Percentiles rank a stretch among this genome's conserved stretches.
Conservation (phyloP, 192 early-diverging fungal species). For the Diversispora epigaea region DNA sequence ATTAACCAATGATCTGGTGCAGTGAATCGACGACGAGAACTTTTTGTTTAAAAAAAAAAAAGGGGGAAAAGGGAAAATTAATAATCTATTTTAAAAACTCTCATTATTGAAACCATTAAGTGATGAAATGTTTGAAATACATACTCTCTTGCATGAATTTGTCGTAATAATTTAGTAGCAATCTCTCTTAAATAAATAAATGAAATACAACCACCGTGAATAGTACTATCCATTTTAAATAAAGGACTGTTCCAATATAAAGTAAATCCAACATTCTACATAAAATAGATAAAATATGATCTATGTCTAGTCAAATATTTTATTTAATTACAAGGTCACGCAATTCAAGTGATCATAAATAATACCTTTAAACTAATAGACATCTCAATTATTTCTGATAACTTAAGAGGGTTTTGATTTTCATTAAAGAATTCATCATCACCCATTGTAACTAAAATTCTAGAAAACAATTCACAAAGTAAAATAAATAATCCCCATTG, state of each 20-base stretch:
- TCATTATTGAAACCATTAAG: not conserved
- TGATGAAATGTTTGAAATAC: conserved; percentile 8
- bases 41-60: conserved; percentile 27
- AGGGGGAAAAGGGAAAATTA: not conserved
- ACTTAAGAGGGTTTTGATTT: conserved; percentile 48
- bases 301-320: not conserved
- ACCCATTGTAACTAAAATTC: conserved; percentile 72
- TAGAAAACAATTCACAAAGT: conserved; percentile 71
- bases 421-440: conserved; percentile 85
- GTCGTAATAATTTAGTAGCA: conserved; percentile 67
- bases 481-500: conserved; percentile 67
- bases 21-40: conserved; percentile 68
- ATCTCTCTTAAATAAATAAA: conserved; percentile 58
- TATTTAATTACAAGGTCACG: not conserved
- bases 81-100: not conserved
- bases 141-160: conserved; percentile 76
- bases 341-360: not conserved
- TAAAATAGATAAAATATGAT: not conserved
- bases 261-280: conserved; percentile 70
- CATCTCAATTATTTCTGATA: conserved; percentile 55
- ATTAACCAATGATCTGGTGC: conserved; percentile 70
- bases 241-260: conserved; percentile 66
- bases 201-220: conserved; percentile 41
- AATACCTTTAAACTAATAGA: conserved; percentile 55
- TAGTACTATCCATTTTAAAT: conserved; percentile 39